phyloP scores from a whole-genome alignment of 1,284 basidiomycete species.

The Termitomyces sp. region DNA sequence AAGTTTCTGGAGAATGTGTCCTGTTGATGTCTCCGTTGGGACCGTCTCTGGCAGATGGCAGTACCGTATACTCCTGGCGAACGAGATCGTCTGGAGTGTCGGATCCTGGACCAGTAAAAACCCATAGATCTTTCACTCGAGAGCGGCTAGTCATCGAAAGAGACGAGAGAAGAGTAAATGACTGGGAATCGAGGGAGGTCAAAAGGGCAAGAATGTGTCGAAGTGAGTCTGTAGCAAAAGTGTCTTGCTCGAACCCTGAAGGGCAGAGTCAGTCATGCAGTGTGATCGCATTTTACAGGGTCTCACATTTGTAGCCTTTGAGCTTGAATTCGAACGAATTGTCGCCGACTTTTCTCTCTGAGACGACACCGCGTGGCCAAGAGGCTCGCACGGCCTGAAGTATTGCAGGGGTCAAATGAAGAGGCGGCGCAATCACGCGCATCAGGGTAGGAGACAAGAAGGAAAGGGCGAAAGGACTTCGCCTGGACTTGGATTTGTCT shows the following conservation, averaged over 20 bases:
- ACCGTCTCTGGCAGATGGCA: slow-evolving; percentile 27
- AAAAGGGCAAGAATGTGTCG: slow-evolving; percentile 66
- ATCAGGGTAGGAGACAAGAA: slow-evolving; percentile 63
- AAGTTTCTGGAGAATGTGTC: slow-evolving; percentile 10
- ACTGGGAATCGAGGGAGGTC: slow-evolving; percentile 59
- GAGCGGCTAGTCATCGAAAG: slow-evolving; percentile 64
- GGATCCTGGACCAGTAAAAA: slow-evolving; percentile 58
- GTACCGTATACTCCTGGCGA: slow-evolving; percentile 31
- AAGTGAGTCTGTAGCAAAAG: slow-evolving; percentile 72
- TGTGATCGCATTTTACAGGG: background rate
- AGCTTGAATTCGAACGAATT: slow-evolving; percentile 73
- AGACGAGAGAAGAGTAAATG: slow-evolving; percentile 64
- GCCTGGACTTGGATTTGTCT: slow-evolving; percentile 31
- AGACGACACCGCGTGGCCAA: slow-evolving; percentile 73
- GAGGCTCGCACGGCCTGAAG: slow-evolving; percentile 70
- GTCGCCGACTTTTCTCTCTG: slow-evolving; percentile 69
- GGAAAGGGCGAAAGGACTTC: slow-evolving; percentile 66
- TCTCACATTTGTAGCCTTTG: slow-evolving; percentile 73
- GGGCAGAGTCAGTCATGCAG: slow-evolving; percentile 17
- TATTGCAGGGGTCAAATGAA: slow-evolving; percentile 71
- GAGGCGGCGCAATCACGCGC: slow-evolving; percentile 68
- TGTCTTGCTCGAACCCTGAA: slow-evolving; percentile 75
- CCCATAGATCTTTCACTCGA: slow-evolving; percentile 72
- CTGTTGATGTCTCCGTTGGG: slow-evolving; percentile 24
- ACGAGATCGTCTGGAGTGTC: slow-evolving; percentile 25